Percentiles rank a stretch among this genome's conserved stretches.
These are phyloP conservation scores for Suillus alpinus DNA, from an alignment of 768 basidiomycete species.

Conservation along the genomic window DNA sequence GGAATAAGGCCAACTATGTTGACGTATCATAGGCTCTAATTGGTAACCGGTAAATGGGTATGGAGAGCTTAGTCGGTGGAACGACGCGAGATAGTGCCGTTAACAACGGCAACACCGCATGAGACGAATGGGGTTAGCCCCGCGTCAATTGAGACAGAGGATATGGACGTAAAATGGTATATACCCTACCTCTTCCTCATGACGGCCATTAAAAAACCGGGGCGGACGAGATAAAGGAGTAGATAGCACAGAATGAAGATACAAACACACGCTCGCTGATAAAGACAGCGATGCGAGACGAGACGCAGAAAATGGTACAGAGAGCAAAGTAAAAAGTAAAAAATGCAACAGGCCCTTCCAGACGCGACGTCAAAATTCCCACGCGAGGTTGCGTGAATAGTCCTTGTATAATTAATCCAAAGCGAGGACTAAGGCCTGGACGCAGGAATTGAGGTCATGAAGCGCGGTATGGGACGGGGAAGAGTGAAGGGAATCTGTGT, in stretches of 20 bases:
- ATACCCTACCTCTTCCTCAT: not conserved
- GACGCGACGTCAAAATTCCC: not conserved
- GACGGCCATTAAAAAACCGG: not conserved
- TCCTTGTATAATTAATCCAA: slow-evolving; percentile 3
- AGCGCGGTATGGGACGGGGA: not conserved
- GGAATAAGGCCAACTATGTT: not conserved
- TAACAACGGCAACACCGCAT: not conserved
- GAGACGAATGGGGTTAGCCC: not conserved
- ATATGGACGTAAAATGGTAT: not conserved
- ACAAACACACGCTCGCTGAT: not conserved
- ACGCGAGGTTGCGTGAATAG: not conserved
- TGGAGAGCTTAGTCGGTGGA: not conserved
- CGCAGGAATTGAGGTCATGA: not conserved
- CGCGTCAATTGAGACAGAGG: not conserved
- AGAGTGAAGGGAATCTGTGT: not conserved
- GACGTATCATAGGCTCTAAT: not conserved
- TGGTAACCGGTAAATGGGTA: not conserved
- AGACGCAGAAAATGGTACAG: not conserved
- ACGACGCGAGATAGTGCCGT: not conserved
- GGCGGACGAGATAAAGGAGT: not conserved
- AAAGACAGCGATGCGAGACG: not conserved
- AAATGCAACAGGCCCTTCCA: not conserved
- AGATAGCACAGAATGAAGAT: not conserved
- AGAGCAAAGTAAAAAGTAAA: not conserved
- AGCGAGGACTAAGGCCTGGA: not conserved